A percentile compares a stretch with the other conserved stretches of the same genome.
phyloP scores from a whole-genome alignment of 306 rosid genomes.

The Begonia peltatifolia region DNA sequence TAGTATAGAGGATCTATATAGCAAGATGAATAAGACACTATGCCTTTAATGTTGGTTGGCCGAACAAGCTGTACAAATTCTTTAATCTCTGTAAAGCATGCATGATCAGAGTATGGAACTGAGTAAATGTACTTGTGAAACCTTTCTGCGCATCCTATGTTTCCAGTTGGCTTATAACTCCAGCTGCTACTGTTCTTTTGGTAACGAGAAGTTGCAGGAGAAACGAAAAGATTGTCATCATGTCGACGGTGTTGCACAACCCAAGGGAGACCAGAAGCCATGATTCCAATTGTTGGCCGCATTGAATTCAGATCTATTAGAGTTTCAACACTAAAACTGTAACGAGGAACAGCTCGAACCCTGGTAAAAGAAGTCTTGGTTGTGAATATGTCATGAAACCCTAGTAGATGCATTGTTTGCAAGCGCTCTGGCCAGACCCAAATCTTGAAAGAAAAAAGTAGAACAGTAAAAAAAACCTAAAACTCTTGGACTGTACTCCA shows the following conservation, averaged over 20 bases:
- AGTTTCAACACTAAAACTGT: conserved; percentile 54
- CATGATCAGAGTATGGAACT: conserved; percentile 67
- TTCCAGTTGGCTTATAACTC: conserved; percentile 16
- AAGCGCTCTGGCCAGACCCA: conserved; percentile 81
- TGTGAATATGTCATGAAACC: conserved; percentile 38
- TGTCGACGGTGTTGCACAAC: conserved; percentile 18
- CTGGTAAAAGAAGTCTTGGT: conserved; percentile 50
- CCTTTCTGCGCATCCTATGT: conserved; percentile 13
- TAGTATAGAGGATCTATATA: conserved; percentile 51
- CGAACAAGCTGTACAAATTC: conserved; percentile 46
- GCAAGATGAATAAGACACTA: conserved; percentile 48
- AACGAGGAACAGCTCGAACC: conserved; percentile 78
- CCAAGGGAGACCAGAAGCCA: conserved; percentile 82
- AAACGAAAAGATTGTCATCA: conserved; percentile 20
- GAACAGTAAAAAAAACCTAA: too few species aligned
- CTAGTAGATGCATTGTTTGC: conserved; percentile 72
- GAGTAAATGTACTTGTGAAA: conserved; percentile 34
- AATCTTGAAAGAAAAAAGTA: conserved; percentile 26
- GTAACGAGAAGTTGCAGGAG: conserved; percentile 27
- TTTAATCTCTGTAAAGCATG: conserved; percentile 38
- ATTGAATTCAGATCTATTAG: conserved; percentile 36
- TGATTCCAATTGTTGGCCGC: conserved; percentile 56
- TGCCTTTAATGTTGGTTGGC: conserved; percentile 47
- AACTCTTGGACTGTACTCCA: too few species aligned
- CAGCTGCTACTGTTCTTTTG: conserved; percentile 14